Evolutionary conservation across 2,329 filamentous ascomycete genomes (phyloP).

Genomic region (Cephalotrichum gorgonifer): DNA sequence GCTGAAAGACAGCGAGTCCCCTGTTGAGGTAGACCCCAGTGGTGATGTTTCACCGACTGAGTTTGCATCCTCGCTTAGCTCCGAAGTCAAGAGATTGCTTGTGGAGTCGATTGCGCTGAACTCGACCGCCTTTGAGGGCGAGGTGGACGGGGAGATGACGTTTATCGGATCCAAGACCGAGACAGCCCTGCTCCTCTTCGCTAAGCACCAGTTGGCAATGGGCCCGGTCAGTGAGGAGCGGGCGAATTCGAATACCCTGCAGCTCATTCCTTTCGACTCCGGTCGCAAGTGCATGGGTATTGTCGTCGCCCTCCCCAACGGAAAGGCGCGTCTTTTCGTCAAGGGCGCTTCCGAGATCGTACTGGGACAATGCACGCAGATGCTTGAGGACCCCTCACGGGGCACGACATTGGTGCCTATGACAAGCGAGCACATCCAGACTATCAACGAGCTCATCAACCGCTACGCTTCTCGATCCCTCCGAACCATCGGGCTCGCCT

Average conservation of each 20-base stretch:
- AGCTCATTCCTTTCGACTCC: constrained; percentile 68
- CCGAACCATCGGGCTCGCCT: constrained; percentile 74
- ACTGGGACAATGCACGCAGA: constrained; percentile 42
- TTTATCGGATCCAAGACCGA: constrained; percentile 75
- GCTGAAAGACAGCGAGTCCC: constrained; percentile 11
- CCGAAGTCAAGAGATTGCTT: constrained; percentile 40
- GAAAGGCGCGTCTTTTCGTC: constrained; percentile 45
- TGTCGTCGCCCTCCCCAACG: constrained; percentile 39
- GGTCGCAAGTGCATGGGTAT: constrained; percentile 63
- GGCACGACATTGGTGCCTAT: constrained; percentile 32
- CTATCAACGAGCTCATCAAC: constrained; percentile 58
- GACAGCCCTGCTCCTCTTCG: constrained; percentile 61
- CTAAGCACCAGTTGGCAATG: constrained; percentile 57
- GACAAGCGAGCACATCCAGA: constrained; percentile 41
- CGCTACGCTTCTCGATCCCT: constrained; percentile 71
- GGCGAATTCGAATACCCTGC: constrained; percentile 46
- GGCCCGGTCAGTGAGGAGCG: constrained; percentile 54
- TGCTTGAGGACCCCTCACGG: constrained; percentile 36
- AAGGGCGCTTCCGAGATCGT: constrained; percentile 58
- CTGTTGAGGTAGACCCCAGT: constrained; percentile 15
- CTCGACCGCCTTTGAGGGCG: constrained; percentile 68
- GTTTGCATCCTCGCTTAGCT: constrained; percentile 33
- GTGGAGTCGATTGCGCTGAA: constrained; percentile 52
- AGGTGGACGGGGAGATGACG: constrained; percentile 53
- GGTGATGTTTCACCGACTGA: constrained; percentile 32